Percentiles rank a stretch among this genome's conserved stretches.
These are phyloP conservation scores for Symbiodinium natans DNA, from an alignment of 73 alveolate genomes.

Conservation along the genomic window DNA sequence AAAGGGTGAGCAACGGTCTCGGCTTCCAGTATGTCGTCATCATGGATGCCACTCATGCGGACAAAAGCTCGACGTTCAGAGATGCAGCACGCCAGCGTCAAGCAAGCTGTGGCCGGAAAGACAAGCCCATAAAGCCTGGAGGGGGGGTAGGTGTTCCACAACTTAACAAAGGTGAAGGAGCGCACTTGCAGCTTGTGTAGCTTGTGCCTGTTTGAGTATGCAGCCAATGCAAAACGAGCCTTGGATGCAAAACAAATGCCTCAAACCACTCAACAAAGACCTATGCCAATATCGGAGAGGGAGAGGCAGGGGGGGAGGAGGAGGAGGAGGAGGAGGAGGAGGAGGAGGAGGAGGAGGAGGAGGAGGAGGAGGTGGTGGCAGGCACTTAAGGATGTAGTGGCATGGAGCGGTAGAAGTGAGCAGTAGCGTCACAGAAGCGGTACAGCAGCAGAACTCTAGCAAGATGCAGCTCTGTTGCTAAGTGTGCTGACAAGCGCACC, in stretches of 20 bases:
- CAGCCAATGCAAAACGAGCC: conserved; percentile 16
- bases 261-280: too few relatives aligned
- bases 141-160: background rate
- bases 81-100: conserved; percentile 6
- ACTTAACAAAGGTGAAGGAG: too few relatives aligned
- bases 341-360: background rate
- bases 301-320: background rate
- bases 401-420: background rate
- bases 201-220: background rate
- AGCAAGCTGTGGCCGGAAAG: background rate
- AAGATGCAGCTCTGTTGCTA: background rate
- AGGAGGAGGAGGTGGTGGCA: background rate
- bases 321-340: background rate
- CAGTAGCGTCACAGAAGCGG: background rate
- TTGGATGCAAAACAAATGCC: background rate
- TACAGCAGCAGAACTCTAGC: background rate
- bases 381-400: background rate
- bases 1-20: conserved; percentile 7
- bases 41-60: background rate
- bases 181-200: too few relatives aligned
- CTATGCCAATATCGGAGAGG: background rate
- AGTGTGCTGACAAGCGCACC: background rate
- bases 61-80: conserved; percentile 9
- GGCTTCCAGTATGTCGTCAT: background rate
- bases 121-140: conserved; percentile 1